A percentile compares a stretch with the other conserved stretches of the same genome.
These are phyloP conservation scores for Kernera saxatilis DNA, from an alignment of 345 rosid species.

Conservation along the genomic window DNA sequence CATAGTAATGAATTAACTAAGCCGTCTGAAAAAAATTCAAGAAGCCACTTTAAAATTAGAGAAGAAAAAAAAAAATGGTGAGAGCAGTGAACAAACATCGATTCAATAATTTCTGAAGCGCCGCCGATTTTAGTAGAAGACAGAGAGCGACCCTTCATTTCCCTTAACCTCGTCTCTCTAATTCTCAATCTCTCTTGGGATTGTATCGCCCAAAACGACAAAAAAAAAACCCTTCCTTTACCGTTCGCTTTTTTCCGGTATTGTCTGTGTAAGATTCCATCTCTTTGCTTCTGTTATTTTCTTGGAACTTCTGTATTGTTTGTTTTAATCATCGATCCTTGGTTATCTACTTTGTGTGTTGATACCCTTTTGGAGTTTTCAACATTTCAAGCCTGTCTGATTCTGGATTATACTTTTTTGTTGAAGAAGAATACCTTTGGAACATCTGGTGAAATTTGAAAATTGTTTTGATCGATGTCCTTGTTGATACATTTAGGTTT, in stretches of 20 bases:
- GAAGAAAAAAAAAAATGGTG: too few relatives aligned
- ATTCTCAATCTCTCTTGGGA: neutral
- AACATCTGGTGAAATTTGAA: neutral
- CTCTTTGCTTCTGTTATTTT: neutral
- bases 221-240: neutral
- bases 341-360: neutral
- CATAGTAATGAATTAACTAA: too few relatives aligned
- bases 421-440: neutral
- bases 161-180: too few relatives aligned
- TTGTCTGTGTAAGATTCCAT: slow-evolving; percentile 5
- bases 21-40: too few relatives aligned
- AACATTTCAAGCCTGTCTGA: neutral
- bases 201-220: neutral
- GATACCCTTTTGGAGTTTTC: neutral
- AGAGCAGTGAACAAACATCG: too few relatives aligned
- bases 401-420: neutral
- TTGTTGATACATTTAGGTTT: neutral
- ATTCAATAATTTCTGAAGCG: too few relatives aligned
- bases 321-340: neutral
- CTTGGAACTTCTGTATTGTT: neutral
- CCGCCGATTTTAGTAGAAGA: too few relatives aligned
- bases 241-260: neutral
- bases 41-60: too few relatives aligned
- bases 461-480: neutral
- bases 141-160: too few relatives aligned